Base-by-base conservation (phyloP, 2,329 filamentous ascomycete genomes). In the Monosporascus sp. region DNA sequence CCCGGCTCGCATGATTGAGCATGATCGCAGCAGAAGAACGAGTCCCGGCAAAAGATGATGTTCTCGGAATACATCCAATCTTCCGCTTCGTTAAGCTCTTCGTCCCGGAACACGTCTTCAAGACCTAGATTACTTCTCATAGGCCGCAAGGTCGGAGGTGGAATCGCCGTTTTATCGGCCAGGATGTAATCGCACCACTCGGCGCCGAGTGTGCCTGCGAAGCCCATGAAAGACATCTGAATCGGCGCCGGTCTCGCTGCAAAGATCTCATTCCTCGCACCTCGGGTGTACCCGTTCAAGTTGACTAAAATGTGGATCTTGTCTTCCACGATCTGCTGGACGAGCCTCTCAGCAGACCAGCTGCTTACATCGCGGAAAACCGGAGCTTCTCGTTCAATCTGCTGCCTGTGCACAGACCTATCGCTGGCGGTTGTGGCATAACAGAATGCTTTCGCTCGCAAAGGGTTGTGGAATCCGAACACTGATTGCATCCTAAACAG, bases 171-270 rank as follows among this genome's bases (percentile, higher is more conserved):
- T 49, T 88, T 79, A 65, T 99, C 94, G 3, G 94, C 92, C 26
- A 97, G 81, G 17, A 99, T 85, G 66, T 99, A 99, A 69, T 99
- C 94, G 63, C 94, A 99, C 94, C 94, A 99, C 68, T 99, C 94
- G 3, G 94, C 94, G 6, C 94, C 94, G 1, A 99, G 76, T 0
- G 93, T 97, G 9, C 94, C 94, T 0, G 94, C 94, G 68, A 99
- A 99, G 0, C 94, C 94, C 94, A 99, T 99, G 66, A 99, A 99
- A 0, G 94, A 96, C 94, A 99, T 99, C 61, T 99, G 94, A 44
- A 99, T 91, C 0, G 94, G 94, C 2, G 92, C 91, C 17, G 94
- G 91, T 26, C 95, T 85, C 22, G 94, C 94, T 22, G 94, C 94
- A 69, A 99, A 99, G 4, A 99, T 87, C 67, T 99, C 94, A 63